phyloP scores from a whole-genome alignment of 345 rosid genomes.

The Hypericum perforatum region DNA sequence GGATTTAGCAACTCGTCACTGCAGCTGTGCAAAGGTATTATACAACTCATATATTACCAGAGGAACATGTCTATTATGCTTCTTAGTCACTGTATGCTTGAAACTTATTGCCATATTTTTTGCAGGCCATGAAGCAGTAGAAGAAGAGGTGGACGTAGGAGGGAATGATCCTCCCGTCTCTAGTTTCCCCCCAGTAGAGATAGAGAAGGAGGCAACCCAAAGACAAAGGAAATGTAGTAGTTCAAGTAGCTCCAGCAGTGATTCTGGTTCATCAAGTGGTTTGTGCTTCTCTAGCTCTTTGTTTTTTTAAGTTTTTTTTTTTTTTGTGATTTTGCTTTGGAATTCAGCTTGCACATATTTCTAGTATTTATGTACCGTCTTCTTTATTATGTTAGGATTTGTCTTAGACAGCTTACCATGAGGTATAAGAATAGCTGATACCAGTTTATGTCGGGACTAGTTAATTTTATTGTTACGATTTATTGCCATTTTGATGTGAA shows the following conservation, averaged over 20 bases:
- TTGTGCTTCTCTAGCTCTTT: conserved; percentile 31
- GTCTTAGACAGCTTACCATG: too few relatives aligned
- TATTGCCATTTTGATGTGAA: too few relatives aligned
- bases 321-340: background rate
- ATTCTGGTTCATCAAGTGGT: conserved; percentile 71
- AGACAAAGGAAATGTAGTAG: conserved; percentile 46
- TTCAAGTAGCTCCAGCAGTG: conserved; percentile 70
- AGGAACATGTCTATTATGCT: background rate
- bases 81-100: conserved; percentile 10
- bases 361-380: too few relatives aligned
- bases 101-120: conserved; percentile 11
- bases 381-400: too few relatives aligned
- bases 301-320: background rate
- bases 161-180: conserved; percentile 55
- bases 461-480: too few relatives aligned
- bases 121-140: conserved; percentile 48
- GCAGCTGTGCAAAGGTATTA: conserved; percentile 58
- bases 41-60: conserved; percentile 5
- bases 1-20: conserved; percentile 56
- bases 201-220: conserved; percentile 47
- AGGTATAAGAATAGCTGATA: too few relatives aligned
- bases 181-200: conserved; percentile 41
- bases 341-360: background rate
- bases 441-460: too few relatives aligned
- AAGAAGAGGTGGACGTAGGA: conserved; percentile 78